phyloP scores from a whole-genome alignment of 1,284 basidiomycete genomes.

The Lignosus rhinocerotis region DNA sequence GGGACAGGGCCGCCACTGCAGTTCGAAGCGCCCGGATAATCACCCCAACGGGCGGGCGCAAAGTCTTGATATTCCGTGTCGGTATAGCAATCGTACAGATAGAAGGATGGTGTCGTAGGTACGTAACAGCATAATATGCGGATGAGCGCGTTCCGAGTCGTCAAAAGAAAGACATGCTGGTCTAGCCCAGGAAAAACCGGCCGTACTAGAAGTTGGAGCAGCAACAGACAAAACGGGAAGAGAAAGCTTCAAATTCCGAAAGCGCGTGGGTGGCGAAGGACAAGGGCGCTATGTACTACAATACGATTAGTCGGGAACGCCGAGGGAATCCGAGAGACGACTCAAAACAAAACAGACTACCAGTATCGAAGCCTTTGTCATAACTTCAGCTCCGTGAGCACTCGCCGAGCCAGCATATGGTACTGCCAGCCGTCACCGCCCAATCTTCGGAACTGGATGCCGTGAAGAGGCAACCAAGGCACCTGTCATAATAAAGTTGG shows the following conservation, averaged over 20 bases:
- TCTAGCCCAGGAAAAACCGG: constrained; percentile 18
- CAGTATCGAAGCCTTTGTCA: constrained; percentile 39
- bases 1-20: not conserved
- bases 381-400: constrained; percentile 91
- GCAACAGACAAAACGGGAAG: not conserved
- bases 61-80: constrained; percentile 15
- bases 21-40: constrained; percentile 1
- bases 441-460: constrained; percentile 92
- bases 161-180: constrained; percentile 20
- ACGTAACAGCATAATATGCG: constrained; percentile 29
- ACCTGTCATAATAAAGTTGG: constrained; percentile 54
- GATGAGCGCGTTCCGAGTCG: constrained; percentile 22
- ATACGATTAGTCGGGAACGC: constrained; percentile 19
- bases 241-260: not conserved
- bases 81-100: constrained; percentile 31
- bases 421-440: constrained; percentile 98
- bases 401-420: constrained; percentile 93
- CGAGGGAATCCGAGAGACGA: constrained; percentile 5
- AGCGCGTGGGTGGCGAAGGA: constrained; percentile 2
- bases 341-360: constrained; percentile 1
- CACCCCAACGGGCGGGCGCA: not conserved
- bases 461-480: constrained; percentile 91
- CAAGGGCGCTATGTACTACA: constrained; percentile 16
- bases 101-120: constrained; percentile 16
- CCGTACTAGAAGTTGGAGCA: constrained; percentile 18